A percentile compares a stretch with the other conserved stretches of the same genome.
Conservation (phyloP, 2,329 filamentous ascomycete genomes). For the Chaetomiaceae sp. region DNA sequence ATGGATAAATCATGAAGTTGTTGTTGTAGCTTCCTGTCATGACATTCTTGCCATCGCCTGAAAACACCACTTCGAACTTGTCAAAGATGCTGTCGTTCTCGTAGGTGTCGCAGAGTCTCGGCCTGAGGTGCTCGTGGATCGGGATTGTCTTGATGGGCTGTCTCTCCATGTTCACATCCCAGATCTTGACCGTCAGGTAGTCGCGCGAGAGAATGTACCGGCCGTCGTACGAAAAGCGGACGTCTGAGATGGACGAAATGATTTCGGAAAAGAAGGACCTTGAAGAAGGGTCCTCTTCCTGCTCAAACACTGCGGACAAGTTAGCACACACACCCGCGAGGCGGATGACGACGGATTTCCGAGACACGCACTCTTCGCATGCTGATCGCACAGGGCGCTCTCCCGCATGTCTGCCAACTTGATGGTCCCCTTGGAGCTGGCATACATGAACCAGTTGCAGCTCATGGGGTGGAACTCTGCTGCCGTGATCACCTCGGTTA, state of each 20-base stretch:
- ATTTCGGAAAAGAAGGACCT: slow-evolving; percentile 99
- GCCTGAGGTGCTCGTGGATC: slow-evolving; percentile 94
- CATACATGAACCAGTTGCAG: slow-evolving; percentile 99
- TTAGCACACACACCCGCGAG: background rate
- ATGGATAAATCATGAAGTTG: slow-evolving; percentile 99
- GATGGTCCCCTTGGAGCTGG: slow-evolving; percentile 97
- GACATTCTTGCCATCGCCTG: slow-evolving; percentile 95
- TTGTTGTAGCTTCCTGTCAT: slow-evolving; percentile 99
- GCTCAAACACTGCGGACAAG: slow-evolving; percentile 75
- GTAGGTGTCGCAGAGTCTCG: slow-evolving; percentile 93
- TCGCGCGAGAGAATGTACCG: slow-evolving; percentile 96
- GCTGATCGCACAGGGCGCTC: slow-evolving; percentile 91
- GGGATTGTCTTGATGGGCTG: slow-evolving; percentile 98
- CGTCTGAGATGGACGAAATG: slow-evolving; percentile 98
- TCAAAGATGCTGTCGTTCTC: slow-evolving; percentile 99
- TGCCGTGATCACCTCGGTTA: slow-evolving; percentile 97
- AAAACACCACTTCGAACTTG: slow-evolving; percentile 99
- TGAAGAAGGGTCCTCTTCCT: slow-evolving; percentile 96
- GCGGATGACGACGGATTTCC: slow-evolving; percentile 5
- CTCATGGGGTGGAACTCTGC: slow-evolving; percentile 95
- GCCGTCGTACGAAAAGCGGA: slow-evolving; percentile 93
- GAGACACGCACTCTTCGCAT: slow-evolving; percentile 78
- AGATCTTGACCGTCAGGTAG: slow-evolving; percentile 98
- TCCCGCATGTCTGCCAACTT: slow-evolving; percentile 98
- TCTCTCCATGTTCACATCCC: slow-evolving; percentile 99